A percentile compares a stretch with the other conserved stretches of the same genome.
phyloP scores from a whole-genome alignment of 768 basidiomycete genomes.

The Pulveroboletus sp. region DNA sequence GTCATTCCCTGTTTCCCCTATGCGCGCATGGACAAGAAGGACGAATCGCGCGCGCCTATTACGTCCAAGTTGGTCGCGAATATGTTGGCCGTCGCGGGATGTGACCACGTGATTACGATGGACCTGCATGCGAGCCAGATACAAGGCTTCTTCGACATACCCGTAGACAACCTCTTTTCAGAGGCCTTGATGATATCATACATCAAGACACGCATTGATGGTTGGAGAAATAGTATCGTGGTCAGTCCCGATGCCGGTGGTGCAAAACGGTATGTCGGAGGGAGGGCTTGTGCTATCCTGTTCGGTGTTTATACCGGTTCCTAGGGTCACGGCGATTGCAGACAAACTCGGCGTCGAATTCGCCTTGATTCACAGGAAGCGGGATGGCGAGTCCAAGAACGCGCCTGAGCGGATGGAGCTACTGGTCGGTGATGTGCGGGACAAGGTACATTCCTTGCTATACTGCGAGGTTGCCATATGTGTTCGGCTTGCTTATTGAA shows the following conservation, averaged over 20 bases:
- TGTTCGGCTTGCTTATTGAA: constrained; percentile 8
- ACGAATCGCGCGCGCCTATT: constrained; percentile 92
- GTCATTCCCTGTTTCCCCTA: constrained; percentile 99
- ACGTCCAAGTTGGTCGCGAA: constrained; percentile 98
- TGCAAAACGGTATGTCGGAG: constrained; percentile 79
- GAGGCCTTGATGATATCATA: constrained; percentile 94
- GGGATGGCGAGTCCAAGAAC: constrained; percentile 59
- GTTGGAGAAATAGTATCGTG: constrained; percentile 85
- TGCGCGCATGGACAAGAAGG: constrained; percentile 96
- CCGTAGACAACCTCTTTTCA: constrained; percentile 95
- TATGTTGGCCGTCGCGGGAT: constrained; percentile 95
- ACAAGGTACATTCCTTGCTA: constrained; percentile 51
- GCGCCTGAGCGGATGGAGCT: constrained; percentile 85
- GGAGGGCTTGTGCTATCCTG: not conserved
- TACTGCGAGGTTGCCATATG: not conserved
- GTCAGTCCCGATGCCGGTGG: constrained; percentile 98
- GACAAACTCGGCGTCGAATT: constrained; percentile 95
- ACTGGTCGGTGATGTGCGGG: constrained; percentile 89
- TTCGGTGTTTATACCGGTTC: constrained; percentile 3
- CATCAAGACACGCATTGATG: constrained; percentile 80
- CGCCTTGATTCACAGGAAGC: constrained; percentile 90
- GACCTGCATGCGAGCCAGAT: constrained; percentile 97
- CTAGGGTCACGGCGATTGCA: constrained; percentile 87
- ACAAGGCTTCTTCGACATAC: constrained; percentile 98
- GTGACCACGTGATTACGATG: constrained; percentile 99